Evolutionary conservation across 257 asterid species (phyloP).

Genomic region (Fraxinus cuspidata): DNA sequence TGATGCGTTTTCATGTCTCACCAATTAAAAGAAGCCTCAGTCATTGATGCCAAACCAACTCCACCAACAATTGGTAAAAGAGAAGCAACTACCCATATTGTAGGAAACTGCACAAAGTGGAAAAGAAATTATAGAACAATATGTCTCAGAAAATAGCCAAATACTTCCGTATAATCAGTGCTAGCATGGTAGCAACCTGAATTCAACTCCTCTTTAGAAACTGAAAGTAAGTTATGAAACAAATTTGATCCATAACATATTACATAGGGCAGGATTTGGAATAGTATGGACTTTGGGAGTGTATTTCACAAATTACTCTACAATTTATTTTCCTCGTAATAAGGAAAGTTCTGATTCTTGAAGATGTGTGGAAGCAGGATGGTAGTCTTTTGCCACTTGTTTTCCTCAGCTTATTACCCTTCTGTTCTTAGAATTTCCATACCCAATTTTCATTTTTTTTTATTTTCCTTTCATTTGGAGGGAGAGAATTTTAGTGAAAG

Average conservation of each 20-base stretch:
- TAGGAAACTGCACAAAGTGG: conserved; percentile 38
- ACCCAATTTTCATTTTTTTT: too few relatives aligned
- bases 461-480: not conserved
- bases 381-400: not conserved
- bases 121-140: not conserved
- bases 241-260: not conserved
- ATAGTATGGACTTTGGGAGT: not conserved
- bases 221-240: not conserved
- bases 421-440: not conserved
- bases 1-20: conserved; percentile 19
- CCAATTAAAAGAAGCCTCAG: conserved; percentile 61
- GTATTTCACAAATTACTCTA: not conserved
- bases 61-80: conserved; percentile 63
- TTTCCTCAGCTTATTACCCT: not conserved
- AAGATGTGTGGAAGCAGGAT: not conserved
- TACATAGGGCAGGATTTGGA: not conserved
- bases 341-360: not conserved
- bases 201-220: not conserved
- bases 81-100: conserved; percentile 51
- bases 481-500: not conserved
- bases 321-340: not conserved
- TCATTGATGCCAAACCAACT: conserved; percentile 52
- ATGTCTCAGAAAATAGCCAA: not conserved
- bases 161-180: not conserved
- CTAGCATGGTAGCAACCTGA: not conserved